Conservation (phyloP, 306 rosid species). For the Casuarina glauca region DNA sequence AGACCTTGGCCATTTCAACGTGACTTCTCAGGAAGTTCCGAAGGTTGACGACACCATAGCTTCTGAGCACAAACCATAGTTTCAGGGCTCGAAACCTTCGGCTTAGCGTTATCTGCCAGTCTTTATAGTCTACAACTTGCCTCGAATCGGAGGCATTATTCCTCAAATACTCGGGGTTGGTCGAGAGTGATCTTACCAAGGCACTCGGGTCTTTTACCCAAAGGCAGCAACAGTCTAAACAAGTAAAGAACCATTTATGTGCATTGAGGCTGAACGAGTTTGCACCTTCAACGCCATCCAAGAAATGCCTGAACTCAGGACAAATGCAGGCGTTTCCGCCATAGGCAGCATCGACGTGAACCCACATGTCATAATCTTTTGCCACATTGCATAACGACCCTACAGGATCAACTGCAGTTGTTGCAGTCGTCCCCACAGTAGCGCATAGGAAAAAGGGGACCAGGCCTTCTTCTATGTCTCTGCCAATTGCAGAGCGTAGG, state of each 20-base stretch:
- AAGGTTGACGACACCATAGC: conserved; percentile 27
- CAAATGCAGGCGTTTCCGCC: conserved; percentile 47
- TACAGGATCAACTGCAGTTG: conserved; percentile 40
- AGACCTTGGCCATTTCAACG: conserved; percentile 30
- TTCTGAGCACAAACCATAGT: conserved; percentile 33
- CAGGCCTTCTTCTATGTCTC: conserved; percentile 27
- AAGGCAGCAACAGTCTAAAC: conserved; percentile 42
- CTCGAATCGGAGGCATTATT: conserved; percentile 15
- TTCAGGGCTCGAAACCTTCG: conserved; percentile 25
- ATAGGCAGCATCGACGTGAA: conserved; percentile 50
- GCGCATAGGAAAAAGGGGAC: conserved; percentile 37
- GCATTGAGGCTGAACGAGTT: conserved; percentile 45
- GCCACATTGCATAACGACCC: conserved; percentile 27
- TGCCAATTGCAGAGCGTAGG: neutral
- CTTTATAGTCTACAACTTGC: conserved; percentile 36
- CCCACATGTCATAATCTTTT: conserved; percentile 40
- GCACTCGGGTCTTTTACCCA: conserved; percentile 29
- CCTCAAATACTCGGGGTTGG: conserved; percentile 15
- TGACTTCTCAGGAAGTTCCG: conserved; percentile 24
- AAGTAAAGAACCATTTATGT: conserved; percentile 44
- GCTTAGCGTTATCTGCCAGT: conserved; percentile 33
- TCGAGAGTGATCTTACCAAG: conserved; percentile 22
- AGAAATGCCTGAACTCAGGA: conserved; percentile 41
- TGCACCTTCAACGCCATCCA: conserved; percentile 32
- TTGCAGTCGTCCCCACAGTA: conserved; percentile 42